phyloP scores from a whole-genome alignment of 179 eudicot species.

The Nepenthes alata region DNA sequence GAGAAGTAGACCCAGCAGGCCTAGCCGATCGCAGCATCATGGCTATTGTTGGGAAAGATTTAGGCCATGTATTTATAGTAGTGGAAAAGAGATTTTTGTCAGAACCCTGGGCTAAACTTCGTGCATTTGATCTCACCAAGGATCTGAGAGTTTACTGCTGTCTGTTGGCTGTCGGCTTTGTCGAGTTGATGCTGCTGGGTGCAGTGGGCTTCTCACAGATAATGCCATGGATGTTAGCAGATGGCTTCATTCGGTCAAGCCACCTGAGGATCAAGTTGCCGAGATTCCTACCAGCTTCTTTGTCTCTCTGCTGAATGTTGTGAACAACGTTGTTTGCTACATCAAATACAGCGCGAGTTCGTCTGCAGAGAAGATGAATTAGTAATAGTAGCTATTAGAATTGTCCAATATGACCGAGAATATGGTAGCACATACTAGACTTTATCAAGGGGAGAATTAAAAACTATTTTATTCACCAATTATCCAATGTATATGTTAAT shows the following conservation, averaged over 20 bases:
- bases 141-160: conserved; percentile 22
- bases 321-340: conserved; percentile 51
- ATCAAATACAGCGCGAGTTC: conserved; percentile 57
- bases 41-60: conserved; percentile 40
- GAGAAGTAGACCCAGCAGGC: conserved; percentile 32
- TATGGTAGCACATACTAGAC: too few species aligned
- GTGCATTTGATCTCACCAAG: conserved; percentile 15
- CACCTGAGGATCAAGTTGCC: conserved; percentile 71
- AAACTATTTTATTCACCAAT: too few species aligned
- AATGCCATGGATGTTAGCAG: conserved; percentile 54
- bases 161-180: conserved; percentile 18
- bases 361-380: conserved; percentile 17
- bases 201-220: conserved; percentile 16
- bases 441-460: too few species aligned
- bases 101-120: conserved; percentile 22
- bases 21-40: conserved; percentile 40
- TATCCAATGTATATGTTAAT: too few species aligned
- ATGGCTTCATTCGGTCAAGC: conserved; percentile 64
- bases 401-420: too few species aligned
- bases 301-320: conserved; percentile 60
- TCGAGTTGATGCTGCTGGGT: conserved; percentile 14
- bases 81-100: conserved; percentile 48
- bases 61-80: conserved; percentile 36
- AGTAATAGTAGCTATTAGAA: too few species aligned
- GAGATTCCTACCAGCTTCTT: conserved; percentile 59